Evolutionary conservation across 352 stramenopile genomes (phyloP), one percentile per base, ranked within the genome.

Genomic region (Globisporangium uncinulatum): DNA sequence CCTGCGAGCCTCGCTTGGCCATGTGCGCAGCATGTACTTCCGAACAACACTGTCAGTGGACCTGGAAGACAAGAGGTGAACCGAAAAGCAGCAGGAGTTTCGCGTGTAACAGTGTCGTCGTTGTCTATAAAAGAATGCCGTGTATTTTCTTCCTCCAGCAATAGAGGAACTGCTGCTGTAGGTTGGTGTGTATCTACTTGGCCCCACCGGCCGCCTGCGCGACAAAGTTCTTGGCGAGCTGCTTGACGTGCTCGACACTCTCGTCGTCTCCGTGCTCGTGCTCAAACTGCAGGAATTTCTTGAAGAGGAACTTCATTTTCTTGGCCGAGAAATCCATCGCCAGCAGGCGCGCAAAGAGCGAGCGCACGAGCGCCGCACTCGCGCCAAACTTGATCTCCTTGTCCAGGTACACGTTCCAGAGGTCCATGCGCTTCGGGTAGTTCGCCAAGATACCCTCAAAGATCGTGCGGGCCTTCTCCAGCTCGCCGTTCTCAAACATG

Each of bases 271-370:
- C 96, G 67, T 98, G 83, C 11, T 89, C 79, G 62, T 98, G 86
- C 77, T 99, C 96, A 56, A 98, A 96, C 24, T 82, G 68, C 60
- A 97, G 82, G 74, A 87, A 98, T 69, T 98, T 98, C 68, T 98
- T 98, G 79, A 99, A 99, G 58, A 98, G 65, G 61, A 94, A 97
- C 75, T 98, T 98, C 94, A 99, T 98, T 84, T 98, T 97, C 69
- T 98, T 98, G 59, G 97, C 84, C 8, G 81, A 96, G 47, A 98
- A 97, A 34, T 98, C 95, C 77, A 98, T 94, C 19, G 86, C 84
- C 17, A 97, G 57, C n/a, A 97, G 71, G 13, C 87, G 90, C 58
- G 96, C 83, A 50, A 98, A 97, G 48, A 98, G 76, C 21, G 75
- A 68, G 37, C 96, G 83, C 50, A 96, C 94, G n/a, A 86, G 70